Percentiles rank a stretch among this genome's conserved stretches.
phyloP scores from a whole-genome alignment of 2,329 filamentous ascomycete genomes.

The Trichoderma breve region DNA sequence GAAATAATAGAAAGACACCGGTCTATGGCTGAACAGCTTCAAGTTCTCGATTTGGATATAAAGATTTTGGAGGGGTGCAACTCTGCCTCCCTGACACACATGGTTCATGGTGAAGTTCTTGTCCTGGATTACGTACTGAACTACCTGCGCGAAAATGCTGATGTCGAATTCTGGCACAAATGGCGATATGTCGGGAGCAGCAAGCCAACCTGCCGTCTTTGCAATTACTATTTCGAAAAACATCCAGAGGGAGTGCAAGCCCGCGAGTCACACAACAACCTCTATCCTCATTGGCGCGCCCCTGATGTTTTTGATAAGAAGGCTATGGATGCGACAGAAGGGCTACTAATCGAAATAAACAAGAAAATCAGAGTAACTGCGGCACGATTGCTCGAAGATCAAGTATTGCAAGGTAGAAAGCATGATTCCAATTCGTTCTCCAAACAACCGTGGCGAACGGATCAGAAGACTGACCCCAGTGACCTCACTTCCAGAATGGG shows the following conservation, averaged over 20 bases:
- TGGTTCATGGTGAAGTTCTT: constrained; percentile 38
- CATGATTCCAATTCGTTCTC: constrained; percentile 19
- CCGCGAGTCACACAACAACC: constrained; percentile 35
- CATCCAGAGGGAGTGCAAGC: constrained; percentile 30
- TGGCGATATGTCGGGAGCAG: constrained; percentile 41
- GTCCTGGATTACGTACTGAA: constrained; percentile 29
- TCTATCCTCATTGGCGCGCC: constrained; percentile 40
- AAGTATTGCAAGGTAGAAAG: neutral
- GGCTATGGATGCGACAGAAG: neutral
- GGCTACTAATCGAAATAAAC: neutral
- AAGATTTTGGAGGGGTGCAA: constrained; percentile 25
- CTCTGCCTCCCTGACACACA: constrained; percentile 24
- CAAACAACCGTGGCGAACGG: neutral
- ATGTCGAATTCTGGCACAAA: constrained; percentile 30
- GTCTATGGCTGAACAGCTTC: constrained; percentile 23
- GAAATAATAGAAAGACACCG: constrained; percentile 6
- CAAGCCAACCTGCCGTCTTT: constrained; percentile 42
- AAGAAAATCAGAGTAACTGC: neutral
- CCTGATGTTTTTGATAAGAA: constrained; percentile 32
- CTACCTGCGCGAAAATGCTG: neutral
- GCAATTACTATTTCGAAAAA: constrained; percentile 36
- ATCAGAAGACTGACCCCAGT: neutral
- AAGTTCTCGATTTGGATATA: constrained; percentile 27
- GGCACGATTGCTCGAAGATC: neutral
- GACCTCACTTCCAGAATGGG: neutral